Base-by-base conservation (phyloP, 176 grass and related monocot genomes). In the Oropetium thomaeum region DNA sequence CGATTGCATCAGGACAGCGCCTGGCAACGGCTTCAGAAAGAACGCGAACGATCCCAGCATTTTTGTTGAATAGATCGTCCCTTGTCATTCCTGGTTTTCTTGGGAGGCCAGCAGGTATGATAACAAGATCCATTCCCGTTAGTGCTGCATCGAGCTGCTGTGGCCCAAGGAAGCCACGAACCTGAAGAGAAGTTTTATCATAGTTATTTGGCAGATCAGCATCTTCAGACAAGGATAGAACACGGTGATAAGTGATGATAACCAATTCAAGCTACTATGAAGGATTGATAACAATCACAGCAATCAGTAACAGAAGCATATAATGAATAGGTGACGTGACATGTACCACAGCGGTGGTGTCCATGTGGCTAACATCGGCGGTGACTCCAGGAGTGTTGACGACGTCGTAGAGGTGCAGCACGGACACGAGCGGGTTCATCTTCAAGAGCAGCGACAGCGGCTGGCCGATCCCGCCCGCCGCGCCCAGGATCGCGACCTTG, bases 11-110 rank as follows among this genome's bases (percentile, higher is more conserved):
- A 14, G 96, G 96, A 31, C 89, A 95, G 71, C 89, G 90, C 51
- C 87, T 89, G 65, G 84, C 81, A 81, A 99, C 81, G 5, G 89
- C 96, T 63, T 99, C 87, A 76, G 87, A 95, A 17, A 99, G 85
- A 0, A 82, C 79, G 44, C 85, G 87, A 48, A 99, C 96, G 44
- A 99, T 99, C 54, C 96, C 96, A 32, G 96, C 96, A 70, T 95
- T 99, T 78, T 88, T 99, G 72, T 99, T 95, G 82, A 99, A 99
- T 17, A 99, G 75, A 87, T 99, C 96, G 69, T 99, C 96, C 73
- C 96, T 90, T 51, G 96, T 99, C 96, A 99, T 99, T 82, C 96
- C 91, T 23, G 96, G 96, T 81, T 95, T 99, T 78, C 96, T 92
- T 43, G 96, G 96, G 52, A 99, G 72, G 13, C 91, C 96, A 73